Percentiles rank a stretch among this genome's conserved stretches.
Evolutionary conservation across 441 rosid species (phyloP).

Genomic region (Flueggea neowawraea): DNA sequence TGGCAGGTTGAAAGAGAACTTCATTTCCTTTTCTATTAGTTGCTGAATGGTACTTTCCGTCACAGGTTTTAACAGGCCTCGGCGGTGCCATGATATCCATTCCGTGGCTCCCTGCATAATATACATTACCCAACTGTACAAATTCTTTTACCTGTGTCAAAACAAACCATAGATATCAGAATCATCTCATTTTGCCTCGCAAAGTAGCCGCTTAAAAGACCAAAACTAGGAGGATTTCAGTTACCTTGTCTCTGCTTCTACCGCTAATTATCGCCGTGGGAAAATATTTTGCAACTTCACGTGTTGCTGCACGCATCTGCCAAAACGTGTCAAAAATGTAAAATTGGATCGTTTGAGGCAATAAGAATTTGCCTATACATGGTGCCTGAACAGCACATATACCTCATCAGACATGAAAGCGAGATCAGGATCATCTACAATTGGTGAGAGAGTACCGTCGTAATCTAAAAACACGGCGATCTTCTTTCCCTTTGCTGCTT

Average conservation of each 20-base stretch:
- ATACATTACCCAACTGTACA: slow-evolving; percentile 69
- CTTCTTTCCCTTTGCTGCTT: slow-evolving; percentile 68
- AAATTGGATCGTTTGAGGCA: neutral
- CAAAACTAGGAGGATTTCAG: neutral
- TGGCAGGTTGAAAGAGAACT: slow-evolving; percentile 87
- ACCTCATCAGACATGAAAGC: slow-evolving; percentile 87
- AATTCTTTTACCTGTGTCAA: slow-evolving; percentile 62
- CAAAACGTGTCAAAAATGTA: slow-evolving; percentile 5
- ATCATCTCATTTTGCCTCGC: slow-evolving; percentile 1
- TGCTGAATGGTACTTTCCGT: slow-evolving; percentile 24
- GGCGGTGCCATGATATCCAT: slow-evolving; percentile 83
- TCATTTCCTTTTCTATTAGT: slow-evolving; percentile 23
- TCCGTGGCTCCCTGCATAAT: slow-evolving; percentile 94
- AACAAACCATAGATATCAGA: neutral
- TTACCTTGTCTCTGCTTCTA: slow-evolving; percentile 90
- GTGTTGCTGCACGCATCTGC: slow-evolving; percentile 82
- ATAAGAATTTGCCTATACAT: neutral
- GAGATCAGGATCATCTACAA: slow-evolving; percentile 82
- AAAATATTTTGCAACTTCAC: slow-evolving; percentile 66
- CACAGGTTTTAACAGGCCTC: slow-evolving; percentile 41
- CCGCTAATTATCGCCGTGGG: slow-evolving; percentile 97
- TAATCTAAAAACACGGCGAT: slow-evolving; percentile 90
- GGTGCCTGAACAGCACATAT: slow-evolving; percentile 1
- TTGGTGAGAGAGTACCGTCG: slow-evolving; percentile 96
- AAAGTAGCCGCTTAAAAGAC: neutral